Evolutionary conservation across 23 red algal species (phyloP), one percentile per base, ranked within the genome.

Genomic region (Cyanidioschyzon merolae): DNA sequence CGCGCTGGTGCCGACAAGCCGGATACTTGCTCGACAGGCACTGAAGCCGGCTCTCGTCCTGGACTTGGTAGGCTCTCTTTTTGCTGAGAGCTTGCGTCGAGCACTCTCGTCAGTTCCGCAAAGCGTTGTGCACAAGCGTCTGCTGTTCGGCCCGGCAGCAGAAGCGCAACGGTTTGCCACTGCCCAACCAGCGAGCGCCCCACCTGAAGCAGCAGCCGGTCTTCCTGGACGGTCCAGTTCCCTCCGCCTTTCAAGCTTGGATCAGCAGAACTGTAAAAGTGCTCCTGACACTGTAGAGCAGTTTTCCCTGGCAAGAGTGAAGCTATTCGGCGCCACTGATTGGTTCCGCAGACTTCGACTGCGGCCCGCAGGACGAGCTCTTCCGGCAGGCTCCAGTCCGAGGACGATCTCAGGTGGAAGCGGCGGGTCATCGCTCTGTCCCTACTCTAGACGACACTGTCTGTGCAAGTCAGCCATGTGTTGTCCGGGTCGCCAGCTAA

Each of bases 321-420:
- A 37, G 88, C 82, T 32, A 96, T 83, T 74, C 92, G 57, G 34
- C 87, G 51, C 92, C 92, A 96, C 85, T 96, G 92, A 75, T 96
- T 86, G 40, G 67, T 76, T 24, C 92, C 92, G 51, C 90, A 96
- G 75, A 90, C 90, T 80, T 82, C 84, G 34, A 96, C 87, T 0
- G 92, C 92, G 18, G 92, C 92, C 40, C 90, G 90, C 29, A 96
- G 83, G 39, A 96, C 84, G 50, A 87, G 87, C 84, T 96, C 92
- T 67, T 96, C 92, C 0, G 85, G 58, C 50, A 88, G 87, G 36
- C 79, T 90, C 92, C 92, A 96, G 16, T 25, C 45, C 12, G 45
- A 7, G 45, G 45, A 15, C 45, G n/a, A n/a, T n/a, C n/a, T n/a
- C n/a, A n/a, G n/a, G n/a, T n/a, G n/a, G n/a, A n/a, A n/a, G n/a